Base-by-base conservation (phyloP, 805 yeast genomes). In the Yamadazyma scolyti region DNA sequence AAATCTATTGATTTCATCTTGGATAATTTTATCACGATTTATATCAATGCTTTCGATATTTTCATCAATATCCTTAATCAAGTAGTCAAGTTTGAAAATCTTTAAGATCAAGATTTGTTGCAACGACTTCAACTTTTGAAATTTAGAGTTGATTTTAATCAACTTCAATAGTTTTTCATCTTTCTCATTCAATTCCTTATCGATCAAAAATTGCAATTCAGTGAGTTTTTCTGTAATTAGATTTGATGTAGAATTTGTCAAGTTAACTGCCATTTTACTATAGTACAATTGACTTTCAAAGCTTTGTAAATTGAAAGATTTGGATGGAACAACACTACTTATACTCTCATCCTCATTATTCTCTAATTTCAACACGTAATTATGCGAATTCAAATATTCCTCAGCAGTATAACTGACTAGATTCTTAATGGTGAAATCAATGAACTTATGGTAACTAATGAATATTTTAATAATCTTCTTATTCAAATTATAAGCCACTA, bases 401-500 rank as follows among this genome's bases (percentile, higher is more conserved):
- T 62, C 73, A 23, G 56, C 72, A 44, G 58, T 61, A 48, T 55
- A 73, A 46, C 54, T 68, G 40, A 49, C 68, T 48, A 50, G 66
- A 54, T 65, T 75, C 50, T 46, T 53, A 34, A 48, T 43, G 37
- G 52, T 60, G 36, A 61, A 70, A 54, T 69, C 77, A 40, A 67
- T 71, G 45, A 66, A 62, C 17, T 95, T 95, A 25, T 96, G 96
- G 36, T 86, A 82, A 40, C 82, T 90, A 25, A 93, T 60, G 32
- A 93, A 68, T 36, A 86, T 87, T 39, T 83, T 86, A 15, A 85
- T 88, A 33, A 93, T 75, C 30, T 84, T 78, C 33, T 71, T 58
- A 28, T 82, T 75, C 14, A 96, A 93, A 14, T 73, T 61, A 23
- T 77, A 67, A 14, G 97, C 93, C 1, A 95, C 94, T 34, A 93